Base-by-base conservation (phyloP, 495 filamentous ascomycete species). In the Entonaema liquescens region DNA sequence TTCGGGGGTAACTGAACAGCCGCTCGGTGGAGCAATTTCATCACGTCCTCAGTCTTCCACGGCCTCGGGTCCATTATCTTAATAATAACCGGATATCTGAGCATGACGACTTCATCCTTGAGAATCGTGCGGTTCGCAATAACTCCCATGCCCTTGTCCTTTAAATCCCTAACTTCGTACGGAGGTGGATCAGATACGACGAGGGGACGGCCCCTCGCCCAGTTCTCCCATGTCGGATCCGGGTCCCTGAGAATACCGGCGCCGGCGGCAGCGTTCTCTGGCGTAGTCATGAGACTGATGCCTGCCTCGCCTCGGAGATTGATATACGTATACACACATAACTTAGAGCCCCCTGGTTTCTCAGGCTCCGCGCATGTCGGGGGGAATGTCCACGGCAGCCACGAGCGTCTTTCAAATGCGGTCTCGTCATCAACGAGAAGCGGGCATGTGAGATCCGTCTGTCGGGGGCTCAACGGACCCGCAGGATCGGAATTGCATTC, bases 361-460 rank as follows among this genome's bases (percentile, higher is more conserved):
- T 72, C 71, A 2, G 58, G 69, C 52, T 44, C 5, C 11, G 72
- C 62, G 54, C 79, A 80, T 58, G 67, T 59, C 0, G 79, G 79
- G 5, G 42, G 66, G 50, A 73, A 78, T 5, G 78, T 80, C 79
- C 79, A 81, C 1, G 79, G 79, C 15, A 59, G 31, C 74, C 70
- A 73, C 2, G 60, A 58, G 0, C 58, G 60, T 35, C 60, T 58
- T 8, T 62, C 15, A 31, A 73, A 53, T 28, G 57, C 62, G 1
- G 65, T 70, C 31, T 73, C 66, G 47, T 79, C 77, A 25, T 79
- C 77, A 12, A 76, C 68, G 5, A 62, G 52, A 11, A 50, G 63
- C 15, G 75, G 59, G 49, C 77, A 79, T n/a, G 25, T 50, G 0
- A 12, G 15, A 0, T 73, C 57, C 36, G 52, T 7, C 4, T 25